These are phyloP conservation scores for Sarcodon sp. DNA, from an alignment of 768 basidiomycete genomes.

Conservation along the genomic window DNA sequence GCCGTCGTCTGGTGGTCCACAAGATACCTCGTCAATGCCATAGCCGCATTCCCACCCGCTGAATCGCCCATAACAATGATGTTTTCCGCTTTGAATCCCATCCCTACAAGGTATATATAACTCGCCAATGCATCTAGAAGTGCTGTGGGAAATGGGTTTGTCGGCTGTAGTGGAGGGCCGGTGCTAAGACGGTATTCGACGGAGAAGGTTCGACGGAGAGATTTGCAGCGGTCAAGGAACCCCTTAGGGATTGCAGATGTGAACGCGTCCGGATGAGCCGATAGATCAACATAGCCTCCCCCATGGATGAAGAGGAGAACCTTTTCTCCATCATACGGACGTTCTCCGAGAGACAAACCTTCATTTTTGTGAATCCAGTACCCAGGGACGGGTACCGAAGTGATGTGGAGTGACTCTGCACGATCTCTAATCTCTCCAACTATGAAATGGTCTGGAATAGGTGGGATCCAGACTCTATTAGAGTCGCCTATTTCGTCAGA, in stretches of 20 bases:
- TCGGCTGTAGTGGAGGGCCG: slow-evolving; percentile 18
- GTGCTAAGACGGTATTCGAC: slow-evolving; percentile 35
- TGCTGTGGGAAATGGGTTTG: slow-evolving; percentile 61
- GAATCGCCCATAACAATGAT: slow-evolving; percentile 68
- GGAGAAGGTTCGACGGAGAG: slow-evolving; percentile 18
- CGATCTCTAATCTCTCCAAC: slow-evolving; percentile 16
- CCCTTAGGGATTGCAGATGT: slow-evolving; percentile 5
- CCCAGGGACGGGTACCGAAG: slow-evolving; percentile 17
- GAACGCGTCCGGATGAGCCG: slow-evolving; percentile 4
- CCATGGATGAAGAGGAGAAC: slow-evolving; percentile 22
- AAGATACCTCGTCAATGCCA: slow-evolving; percentile 50
- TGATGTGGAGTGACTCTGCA: slow-evolving; percentile 16
- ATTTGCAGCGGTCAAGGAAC: slow-evolving; percentile 4
- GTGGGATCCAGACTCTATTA: slow-evolving; percentile 19
- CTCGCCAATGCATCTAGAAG: slow-evolving; percentile 65
- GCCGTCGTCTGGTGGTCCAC: slow-evolving; percentile 24
- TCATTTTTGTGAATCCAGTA: slow-evolving; percentile 20
- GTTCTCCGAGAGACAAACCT: not conserved
- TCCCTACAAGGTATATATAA: slow-evolving; percentile 55
- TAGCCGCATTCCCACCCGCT: slow-evolving; percentile 63
- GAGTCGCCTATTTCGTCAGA: slow-evolving; percentile 3
- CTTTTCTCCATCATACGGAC: slow-evolving; percentile 16
- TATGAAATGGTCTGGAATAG: slow-evolving; percentile 17
- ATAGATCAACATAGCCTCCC: slow-evolving; percentile 12
- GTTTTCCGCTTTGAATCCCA: slow-evolving; percentile 43